These are phyloP conservation scores for Solanum tarijense DNA, from an alignment of 257 asterid species.

Conservation along the genomic window DNA sequence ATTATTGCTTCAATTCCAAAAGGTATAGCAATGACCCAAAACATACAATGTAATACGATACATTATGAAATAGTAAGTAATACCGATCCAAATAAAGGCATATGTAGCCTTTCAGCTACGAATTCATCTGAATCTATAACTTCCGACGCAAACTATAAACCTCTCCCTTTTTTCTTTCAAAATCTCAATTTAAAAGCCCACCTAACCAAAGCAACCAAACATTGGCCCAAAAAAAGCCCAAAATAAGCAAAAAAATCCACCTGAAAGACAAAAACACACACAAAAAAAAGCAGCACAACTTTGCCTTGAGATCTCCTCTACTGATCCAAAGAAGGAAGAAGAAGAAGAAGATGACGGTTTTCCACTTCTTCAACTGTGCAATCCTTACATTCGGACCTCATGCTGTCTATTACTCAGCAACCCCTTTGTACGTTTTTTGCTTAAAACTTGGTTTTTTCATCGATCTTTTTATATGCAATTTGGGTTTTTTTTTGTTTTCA, in stretches of 20 bases:
- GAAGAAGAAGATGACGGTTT: conserved; percentile 55
- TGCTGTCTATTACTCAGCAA: conserved; percentile 96
- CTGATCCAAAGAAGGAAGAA: background rate
- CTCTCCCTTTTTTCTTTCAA: background rate
- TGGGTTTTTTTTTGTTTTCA: background rate
- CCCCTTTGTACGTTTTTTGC: conserved; percentile 56
- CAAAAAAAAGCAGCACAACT: background rate
- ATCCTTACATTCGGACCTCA: conserved; percentile 96
- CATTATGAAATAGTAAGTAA: background rate
- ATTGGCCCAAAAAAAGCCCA: background rate
- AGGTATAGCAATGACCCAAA: background rate
- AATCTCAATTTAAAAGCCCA: background rate
- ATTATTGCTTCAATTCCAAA: no score
- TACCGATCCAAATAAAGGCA: background rate
- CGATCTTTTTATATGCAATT: background rate
- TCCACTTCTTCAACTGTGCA: conserved; percentile 97
- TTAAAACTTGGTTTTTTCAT: background rate
- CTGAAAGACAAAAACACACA: background rate
- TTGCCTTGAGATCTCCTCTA: background rate
- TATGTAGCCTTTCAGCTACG: no score
- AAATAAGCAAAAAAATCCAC: background rate
- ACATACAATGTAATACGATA: no score
- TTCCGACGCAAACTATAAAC: no score
- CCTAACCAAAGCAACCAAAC: background rate
- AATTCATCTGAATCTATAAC: background rate